phyloP scores from a whole-genome alignment of 1,284 basidiomycete species.

The Ceratobasidium sp. region DNA sequence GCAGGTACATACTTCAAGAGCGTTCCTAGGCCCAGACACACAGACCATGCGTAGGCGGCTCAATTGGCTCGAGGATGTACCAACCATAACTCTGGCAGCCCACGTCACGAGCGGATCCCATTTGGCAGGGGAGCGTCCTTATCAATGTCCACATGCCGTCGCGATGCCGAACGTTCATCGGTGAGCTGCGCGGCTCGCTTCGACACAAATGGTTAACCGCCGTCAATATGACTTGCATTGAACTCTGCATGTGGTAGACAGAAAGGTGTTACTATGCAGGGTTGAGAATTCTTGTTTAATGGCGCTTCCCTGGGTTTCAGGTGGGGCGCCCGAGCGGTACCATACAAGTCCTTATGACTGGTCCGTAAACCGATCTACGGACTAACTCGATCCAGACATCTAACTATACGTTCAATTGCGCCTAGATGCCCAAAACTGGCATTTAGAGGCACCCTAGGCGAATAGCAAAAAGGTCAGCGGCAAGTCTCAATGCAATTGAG shows the following conservation, averaged over 20 bases:
- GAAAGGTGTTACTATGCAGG: background rate
- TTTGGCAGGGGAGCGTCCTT: conserved; percentile 34
- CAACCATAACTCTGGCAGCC: background rate
- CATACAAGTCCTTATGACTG: background rate
- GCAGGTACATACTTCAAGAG: conserved; percentile 13
- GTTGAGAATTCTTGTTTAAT: background rate
- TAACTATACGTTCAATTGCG: too few species aligned
- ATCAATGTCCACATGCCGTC: conserved; percentile 33
- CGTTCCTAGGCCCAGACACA: conserved; percentile 23
- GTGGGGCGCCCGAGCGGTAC: background rate
- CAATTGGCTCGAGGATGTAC: conserved; percentile 8
- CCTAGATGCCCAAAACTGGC: too few species aligned
- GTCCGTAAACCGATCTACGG: background rate
- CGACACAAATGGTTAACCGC: conserved; percentile 1
- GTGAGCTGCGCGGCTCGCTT: conserved; percentile 17
- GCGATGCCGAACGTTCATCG: conserved; percentile 26
- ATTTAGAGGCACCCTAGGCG: too few species aligned
- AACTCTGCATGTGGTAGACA: background rate
- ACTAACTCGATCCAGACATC: background rate
- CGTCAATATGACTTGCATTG: background rate
- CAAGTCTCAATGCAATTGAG: too few species aligned
- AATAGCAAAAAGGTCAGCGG: too few species aligned
- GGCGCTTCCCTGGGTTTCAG: background rate
- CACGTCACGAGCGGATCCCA: conserved; percentile 30
- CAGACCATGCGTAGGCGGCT: conserved; percentile 11